These are phyloP conservation scores for Lodderomyces theae DNA, from an alignment of 1,139 yeast genomes.

Conservation along the genomic window DNA sequence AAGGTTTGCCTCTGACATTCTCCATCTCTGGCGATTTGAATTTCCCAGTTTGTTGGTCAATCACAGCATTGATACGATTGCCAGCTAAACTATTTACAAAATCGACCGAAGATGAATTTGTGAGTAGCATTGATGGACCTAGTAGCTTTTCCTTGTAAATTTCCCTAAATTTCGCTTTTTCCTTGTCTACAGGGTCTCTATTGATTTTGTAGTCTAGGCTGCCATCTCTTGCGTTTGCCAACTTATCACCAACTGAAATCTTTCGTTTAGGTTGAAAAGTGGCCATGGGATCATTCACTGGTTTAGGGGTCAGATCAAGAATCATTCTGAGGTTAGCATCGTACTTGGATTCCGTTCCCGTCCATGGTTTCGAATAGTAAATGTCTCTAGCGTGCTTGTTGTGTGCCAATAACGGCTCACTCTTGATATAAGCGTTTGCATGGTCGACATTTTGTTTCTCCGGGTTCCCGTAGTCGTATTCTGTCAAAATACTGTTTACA, in stretches of 20 bases:
- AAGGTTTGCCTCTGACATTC: slow-evolving; percentile 59
- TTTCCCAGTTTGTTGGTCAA: slow-evolving; percentile 58
- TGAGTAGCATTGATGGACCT: slow-evolving; percentile 50
- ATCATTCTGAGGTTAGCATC: slow-evolving; percentile 65
- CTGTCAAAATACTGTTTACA: slow-evolving; percentile 11
- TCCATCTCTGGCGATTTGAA: slow-evolving; percentile 52
- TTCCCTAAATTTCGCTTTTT: slow-evolving; percentile 57
- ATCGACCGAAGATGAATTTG: slow-evolving; percentile 36
- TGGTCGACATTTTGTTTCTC: slow-evolving; percentile 1
- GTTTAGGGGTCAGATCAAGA: slow-evolving; percentile 53
- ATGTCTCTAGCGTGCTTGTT: slow-evolving; percentile 53
- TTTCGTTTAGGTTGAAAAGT: slow-evolving; percentile 11
- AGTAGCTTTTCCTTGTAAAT: slow-evolving; percentile 60
- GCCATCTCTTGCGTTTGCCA: slow-evolving; percentile 61
- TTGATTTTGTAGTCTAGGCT: slow-evolving; percentile 62
- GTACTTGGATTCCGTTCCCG: slow-evolving; percentile 52
- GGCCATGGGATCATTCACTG: slow-evolving; percentile 26
- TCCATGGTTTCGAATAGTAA: slow-evolving; percentile 57
- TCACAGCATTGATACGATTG: slow-evolving; percentile 69
- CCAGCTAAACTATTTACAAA: slow-evolving; percentile 67
- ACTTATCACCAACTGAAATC: slow-evolving; percentile 31
- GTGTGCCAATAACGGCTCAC: slow-evolving; percentile 25
- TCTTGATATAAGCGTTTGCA: slow-evolving; percentile 24
- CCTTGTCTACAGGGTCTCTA: slow-evolving; percentile 26
- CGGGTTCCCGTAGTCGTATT: slow-evolving; percentile 10